These are phyloP conservation scores for Stereocaulon alpinum DNA, from an alignment of 495 filamentous ascomycete species.

Conservation along the genomic window DNA sequence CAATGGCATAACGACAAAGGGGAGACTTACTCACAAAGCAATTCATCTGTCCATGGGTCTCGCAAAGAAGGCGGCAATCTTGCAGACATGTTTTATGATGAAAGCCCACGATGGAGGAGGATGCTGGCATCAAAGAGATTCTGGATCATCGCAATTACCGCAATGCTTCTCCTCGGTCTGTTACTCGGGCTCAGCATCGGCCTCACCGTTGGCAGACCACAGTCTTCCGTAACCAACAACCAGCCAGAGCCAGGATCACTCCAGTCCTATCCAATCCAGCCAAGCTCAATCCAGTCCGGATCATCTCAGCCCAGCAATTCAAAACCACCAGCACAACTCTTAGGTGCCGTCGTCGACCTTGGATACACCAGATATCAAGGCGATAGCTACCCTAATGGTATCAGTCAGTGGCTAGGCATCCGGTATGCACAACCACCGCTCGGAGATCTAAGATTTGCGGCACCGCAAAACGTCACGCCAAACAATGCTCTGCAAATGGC, in stretches of 20 bases:
- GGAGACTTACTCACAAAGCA: neutral
- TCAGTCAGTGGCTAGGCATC: constrained; percentile 56
- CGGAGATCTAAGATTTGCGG: constrained; percentile 47
- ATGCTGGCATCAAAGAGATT: neutral
- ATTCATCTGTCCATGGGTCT: neutral
- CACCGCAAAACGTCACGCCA: constrained; percentile 44
- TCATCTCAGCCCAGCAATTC: neutral
- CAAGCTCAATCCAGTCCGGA: neutral
- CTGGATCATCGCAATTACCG: neutral
- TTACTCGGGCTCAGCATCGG: constrained; percentile 12
- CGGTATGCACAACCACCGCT: constrained; percentile 53
- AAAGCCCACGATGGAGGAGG: neutral
- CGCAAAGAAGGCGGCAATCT: neutral
- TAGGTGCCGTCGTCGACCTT: constrained; percentile 29
- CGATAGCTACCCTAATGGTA: constrained; percentile 30
- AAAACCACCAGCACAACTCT: neutral
- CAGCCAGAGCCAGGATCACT: neutral
- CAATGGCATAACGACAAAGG: neutral
- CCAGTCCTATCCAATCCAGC: too few relatives aligned
- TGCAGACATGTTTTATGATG: neutral
- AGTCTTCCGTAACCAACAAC: neutral
- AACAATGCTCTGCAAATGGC: constrained; percentile 35
- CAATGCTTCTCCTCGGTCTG: constrained; percentile 8
- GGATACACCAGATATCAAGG: constrained; percentile 38
- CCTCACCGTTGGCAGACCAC: neutral